A percentile compares a stretch with the other conserved stretches of the same genome.
phyloP scores from a whole-genome alignment of 495 filamentous ascomycete species.

The Wilcoxina mikolae region DNA sequence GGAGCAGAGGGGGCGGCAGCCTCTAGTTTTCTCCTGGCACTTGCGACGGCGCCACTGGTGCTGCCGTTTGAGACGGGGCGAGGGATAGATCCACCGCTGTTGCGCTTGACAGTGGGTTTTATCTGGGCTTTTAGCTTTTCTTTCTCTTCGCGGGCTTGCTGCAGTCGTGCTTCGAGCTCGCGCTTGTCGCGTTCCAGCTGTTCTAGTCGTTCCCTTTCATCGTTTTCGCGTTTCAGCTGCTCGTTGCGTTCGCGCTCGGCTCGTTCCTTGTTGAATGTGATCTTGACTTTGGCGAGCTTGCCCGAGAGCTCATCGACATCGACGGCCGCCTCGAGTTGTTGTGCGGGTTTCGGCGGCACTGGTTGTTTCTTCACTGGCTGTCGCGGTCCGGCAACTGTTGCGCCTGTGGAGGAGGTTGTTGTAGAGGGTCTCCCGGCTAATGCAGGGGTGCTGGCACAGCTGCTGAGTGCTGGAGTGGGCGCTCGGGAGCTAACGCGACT shows the following conservation, averaged over 20 bases:
- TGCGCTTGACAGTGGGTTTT: neutral
- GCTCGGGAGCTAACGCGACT: slow-evolving; percentile 8
- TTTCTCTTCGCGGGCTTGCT: neutral
- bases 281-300: slow-evolving; percentile 19
- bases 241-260: neutral
- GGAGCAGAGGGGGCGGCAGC: too few relatives aligned
- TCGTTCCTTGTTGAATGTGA: slow-evolving; percentile 20
- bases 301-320: slow-evolving; percentile 12
- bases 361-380: neutral
- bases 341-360: neutral
- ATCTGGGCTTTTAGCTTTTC: too few relatives aligned
- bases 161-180: neutral
- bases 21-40: neutral
- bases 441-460: neutral
- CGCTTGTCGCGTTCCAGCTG: neutral
- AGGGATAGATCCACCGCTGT: too few relatives aligned
- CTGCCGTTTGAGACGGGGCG: too few relatives aligned
- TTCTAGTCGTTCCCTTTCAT: neutral
- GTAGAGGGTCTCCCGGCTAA: neutral
- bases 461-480: neutral
- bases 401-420: slow-evolving; percentile 2
- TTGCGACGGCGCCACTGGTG: neutral
- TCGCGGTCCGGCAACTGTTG: slow-evolving; percentile 15
- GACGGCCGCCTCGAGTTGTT: slow-evolving; percentile 2
- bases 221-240: neutral